Evolutionary conservation across 1,139 yeast species (phyloP).

Genomic region (Debaryomycetaceae sp.): DNA sequence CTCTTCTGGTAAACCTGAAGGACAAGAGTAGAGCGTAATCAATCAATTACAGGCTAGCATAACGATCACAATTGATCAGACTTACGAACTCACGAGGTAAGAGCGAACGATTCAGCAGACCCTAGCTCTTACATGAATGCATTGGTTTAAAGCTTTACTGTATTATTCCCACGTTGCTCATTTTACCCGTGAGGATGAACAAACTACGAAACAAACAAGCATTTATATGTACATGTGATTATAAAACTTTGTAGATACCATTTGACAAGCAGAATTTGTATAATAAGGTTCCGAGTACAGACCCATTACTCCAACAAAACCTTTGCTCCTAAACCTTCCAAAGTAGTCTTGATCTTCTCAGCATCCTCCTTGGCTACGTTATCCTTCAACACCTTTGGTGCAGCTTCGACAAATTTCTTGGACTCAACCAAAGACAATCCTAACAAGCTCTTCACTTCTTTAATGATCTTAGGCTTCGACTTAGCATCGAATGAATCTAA

Average conservation of each 20-base stretch:
- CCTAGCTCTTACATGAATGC: too few relatives aligned
- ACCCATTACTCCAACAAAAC: conserved; percentile 67
- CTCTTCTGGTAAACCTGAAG: too few relatives aligned
- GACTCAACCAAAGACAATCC: conserved; percentile 95
- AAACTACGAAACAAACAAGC: background rate
- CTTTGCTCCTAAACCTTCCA: conserved; percentile 96
- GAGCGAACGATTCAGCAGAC: too few relatives aligned
- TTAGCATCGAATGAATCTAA: conserved; percentile 93
- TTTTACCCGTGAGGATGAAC: background rate
- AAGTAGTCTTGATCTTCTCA: conserved; percentile 84
- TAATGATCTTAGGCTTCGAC: conserved; percentile 94
- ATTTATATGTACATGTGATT: background rate
- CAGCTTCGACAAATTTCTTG: conserved; percentile 95
- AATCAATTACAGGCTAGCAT: too few relatives aligned
- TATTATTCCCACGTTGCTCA: too few relatives aligned
- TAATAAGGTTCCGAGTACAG: conserved; percentile 1
- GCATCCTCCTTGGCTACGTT: conserved; percentile 87
- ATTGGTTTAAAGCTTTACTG: too few relatives aligned
- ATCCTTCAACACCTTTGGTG: conserved; percentile 90
- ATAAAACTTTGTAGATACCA: background rate
- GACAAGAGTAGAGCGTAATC: too few relatives aligned
- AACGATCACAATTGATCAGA: too few relatives aligned
- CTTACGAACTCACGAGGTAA: too few relatives aligned
- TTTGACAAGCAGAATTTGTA: background rate
- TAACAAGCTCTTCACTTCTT: conserved; percentile 89